Evolutionary conservation across 495 filamentous ascomycete genomes (phyloP), one percentile per base, ranked within the genome.

Genomic region (Monascus purpureus): DNA sequence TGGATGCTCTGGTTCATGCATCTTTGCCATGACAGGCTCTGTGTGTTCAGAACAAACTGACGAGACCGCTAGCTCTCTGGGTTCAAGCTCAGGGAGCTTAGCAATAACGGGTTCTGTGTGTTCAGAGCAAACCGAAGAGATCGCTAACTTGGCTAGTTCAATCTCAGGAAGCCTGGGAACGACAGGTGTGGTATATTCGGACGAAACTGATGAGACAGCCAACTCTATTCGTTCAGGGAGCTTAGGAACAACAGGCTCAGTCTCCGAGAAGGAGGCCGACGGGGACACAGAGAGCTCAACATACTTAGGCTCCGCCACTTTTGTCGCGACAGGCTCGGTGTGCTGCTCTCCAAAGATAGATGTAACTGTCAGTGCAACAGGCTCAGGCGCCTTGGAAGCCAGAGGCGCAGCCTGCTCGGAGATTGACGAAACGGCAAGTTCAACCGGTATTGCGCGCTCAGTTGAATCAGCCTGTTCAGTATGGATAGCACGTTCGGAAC

Each of bases 331-430:
- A 8, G 58, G 54, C 13, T 45, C 28, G 17, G 44, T 52, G 20
- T 41, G 20, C n/a, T n/a, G n/a, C 17, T 41, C 28, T 17, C 25
- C 41, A 26, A 3, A 31, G 11, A 31, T 9, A 4, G 29, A 31
- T 8, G 40, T 31, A 15, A 51, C 29, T 13, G 39, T 25, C 9
- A 46, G 28, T 8, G 35, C 29, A 19, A 50, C 46, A 31, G 45
- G 29, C 13, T 31, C 18, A 5, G 35, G 17, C 18, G 13, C 8
- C 25, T 41, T 46, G 4, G 36, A 23, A 25, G 57, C 57, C 11
- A 67, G 42, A 8, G 73, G 73, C 37, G 65, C 59, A 8, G 64
- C 73, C 6, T 65, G 49, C 26, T 67, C 50, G 4, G 61, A 32
- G 13, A 37, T 22, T 7, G 33, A 19, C 33, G 34, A 33, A 11